phyloP scores from a whole-genome alignment of 2,329 filamentous ascomycete genomes.

The Colletotrichum eremochloae region DNA sequence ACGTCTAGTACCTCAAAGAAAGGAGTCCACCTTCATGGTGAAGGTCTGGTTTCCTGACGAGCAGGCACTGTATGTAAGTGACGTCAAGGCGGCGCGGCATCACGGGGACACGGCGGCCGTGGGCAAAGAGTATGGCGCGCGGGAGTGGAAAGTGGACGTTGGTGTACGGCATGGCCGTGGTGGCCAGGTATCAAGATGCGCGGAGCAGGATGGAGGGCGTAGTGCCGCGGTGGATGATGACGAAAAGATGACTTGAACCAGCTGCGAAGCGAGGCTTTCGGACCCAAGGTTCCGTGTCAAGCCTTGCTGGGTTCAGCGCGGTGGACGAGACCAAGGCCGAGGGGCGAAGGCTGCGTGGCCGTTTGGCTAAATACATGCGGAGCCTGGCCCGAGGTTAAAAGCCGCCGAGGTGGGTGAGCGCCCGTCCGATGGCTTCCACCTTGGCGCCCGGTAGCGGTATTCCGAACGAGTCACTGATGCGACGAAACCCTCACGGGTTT shows the following conservation, averaged over 20 bases:
- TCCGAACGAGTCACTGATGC: background rate
- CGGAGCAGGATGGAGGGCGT: constrained; percentile 48
- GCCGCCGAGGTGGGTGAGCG: background rate
- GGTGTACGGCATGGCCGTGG: constrained; percentile 56
- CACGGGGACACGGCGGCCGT: constrained; percentile 59
- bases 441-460: background rate
- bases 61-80: constrained; percentile 58
- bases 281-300: background rate
- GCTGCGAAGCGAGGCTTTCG: background rate
- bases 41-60: constrained; percentile 59
- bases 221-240: constrained; percentile 55
- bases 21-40: constrained; percentile 56
- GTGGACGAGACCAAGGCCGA: background rate
- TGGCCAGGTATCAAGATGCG: constrained; percentile 45
- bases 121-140: constrained; percentile 58
- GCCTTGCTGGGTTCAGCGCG: background rate
- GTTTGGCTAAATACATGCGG: background rate
- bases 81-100: constrained; percentile 60
- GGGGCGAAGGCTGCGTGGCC: background rate
- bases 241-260: constrained; percentile 42
- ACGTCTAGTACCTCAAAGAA: constrained; percentile 63
- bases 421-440: background rate
- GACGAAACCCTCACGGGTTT: background rate
- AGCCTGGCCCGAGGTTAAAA: background rate
- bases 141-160: constrained; percentile 56